Conservation (phyloP, 176 grass and related monocot species). For the Secale cereale region DNA sequence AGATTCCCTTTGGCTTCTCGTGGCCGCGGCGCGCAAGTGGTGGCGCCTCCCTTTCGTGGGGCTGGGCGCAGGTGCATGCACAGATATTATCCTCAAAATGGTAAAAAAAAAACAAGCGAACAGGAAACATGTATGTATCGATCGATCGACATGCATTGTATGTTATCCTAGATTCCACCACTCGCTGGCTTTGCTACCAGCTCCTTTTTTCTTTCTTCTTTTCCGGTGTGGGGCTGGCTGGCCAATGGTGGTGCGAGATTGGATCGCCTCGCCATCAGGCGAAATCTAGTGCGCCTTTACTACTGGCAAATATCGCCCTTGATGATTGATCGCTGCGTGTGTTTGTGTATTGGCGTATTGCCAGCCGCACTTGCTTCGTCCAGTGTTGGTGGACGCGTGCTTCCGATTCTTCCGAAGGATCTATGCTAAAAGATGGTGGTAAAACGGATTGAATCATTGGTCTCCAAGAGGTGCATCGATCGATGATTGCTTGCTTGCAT, state of each 20-base stretch:
- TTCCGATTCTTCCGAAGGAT: background rate
- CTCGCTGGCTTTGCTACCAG: background rate
- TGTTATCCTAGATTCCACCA: conserved; percentile 31
- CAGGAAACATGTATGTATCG: background rate
- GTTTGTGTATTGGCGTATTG: background rate
- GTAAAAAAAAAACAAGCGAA: background rate
- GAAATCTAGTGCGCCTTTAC: conserved; percentile 4
- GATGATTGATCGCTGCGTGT: conserved; percentile 9
- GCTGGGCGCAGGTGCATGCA: conserved; percentile 5
- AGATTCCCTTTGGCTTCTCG: conserved; percentile 19
- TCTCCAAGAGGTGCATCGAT: background rate
- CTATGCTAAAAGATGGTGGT: too few species aligned
- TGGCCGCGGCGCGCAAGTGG: background rate
- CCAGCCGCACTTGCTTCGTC: background rate
- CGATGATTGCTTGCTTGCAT: conserved; percentile 7
- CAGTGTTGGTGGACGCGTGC: background rate
- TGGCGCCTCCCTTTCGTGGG: conserved; percentile 27
- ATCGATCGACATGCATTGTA: conserved; percentile 5
- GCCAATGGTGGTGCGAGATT: conserved; percentile 32
- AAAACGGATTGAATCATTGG: background rate
- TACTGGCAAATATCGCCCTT: conserved; percentile 16
- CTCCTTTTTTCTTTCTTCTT: background rate
- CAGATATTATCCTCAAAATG: conserved; percentile 36
- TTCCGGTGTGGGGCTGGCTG: conserved; percentile 22
- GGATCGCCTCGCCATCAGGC: conserved; percentile 14